Percentiles rank a stretch among this genome's conserved stretches.
Evolutionary conservation across 1,139 yeast genomes (phyloP).

Genomic region (Protomyces inundatus): DNA sequence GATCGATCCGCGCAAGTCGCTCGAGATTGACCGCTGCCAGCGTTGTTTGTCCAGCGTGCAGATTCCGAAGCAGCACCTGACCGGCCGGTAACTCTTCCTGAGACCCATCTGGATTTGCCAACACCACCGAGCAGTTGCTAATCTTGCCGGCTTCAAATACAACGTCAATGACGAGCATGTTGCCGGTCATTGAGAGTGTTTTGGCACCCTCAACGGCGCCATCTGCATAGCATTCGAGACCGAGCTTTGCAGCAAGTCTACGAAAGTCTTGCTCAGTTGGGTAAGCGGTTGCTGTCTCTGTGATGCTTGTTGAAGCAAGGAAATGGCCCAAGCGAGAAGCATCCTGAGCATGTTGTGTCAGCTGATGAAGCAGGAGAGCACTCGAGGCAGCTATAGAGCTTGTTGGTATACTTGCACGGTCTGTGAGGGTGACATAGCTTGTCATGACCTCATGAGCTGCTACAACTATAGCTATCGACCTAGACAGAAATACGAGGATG

Average conservation of each 20-base stretch:
- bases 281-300: neutral
- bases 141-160: neutral
- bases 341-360: neutral
- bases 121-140: constrained; percentile 8
- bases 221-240: constrained; percentile 16
- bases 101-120: constrained; percentile 15
- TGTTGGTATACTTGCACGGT: neutral
- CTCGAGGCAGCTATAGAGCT: neutral
- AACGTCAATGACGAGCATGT: constrained; percentile 19
- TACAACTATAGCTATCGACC: too few species aligned
- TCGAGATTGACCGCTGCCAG: constrained; percentile 4
- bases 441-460: neutral
- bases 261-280: neutral
- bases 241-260: neutral
- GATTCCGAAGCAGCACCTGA: constrained; percentile 1
- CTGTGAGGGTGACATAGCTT: neutral
- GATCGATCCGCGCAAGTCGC: constrained; percentile 7
- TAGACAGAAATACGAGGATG: too few species aligned
- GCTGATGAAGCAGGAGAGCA: neutral
- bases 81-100: constrained; percentile 17
- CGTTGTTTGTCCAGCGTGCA: neutral
- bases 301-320: neutral
- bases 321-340: neutral
- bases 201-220: constrained; percentile 1
- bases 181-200: constrained; percentile 17